Percentiles rank a stretch among this genome's conserved stretches.
Evolutionary conservation across 2,329 filamentous ascomycete species (phyloP).

Genomic region (Fusarium ramigenum): DNA sequence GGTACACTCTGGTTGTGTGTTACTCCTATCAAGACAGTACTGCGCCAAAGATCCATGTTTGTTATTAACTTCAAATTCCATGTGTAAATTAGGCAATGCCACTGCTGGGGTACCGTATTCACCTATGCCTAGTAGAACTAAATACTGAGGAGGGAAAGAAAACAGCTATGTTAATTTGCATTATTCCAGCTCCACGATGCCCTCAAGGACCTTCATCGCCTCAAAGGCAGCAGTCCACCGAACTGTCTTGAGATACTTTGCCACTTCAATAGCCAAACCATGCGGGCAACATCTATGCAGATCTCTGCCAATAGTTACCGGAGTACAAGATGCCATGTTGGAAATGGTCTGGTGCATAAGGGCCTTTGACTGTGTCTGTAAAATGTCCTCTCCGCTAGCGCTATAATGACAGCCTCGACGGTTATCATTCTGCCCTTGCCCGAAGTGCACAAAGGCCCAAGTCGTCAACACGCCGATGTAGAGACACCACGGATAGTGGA

Average conservation of each 20-base stretch:
- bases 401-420: neutral
- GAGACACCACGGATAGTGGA: neutral
- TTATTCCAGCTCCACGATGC: neutral
- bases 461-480: neutral
- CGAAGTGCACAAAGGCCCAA: neutral
- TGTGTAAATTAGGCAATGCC: too few species aligned
- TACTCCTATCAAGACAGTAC: rapidly evolving
- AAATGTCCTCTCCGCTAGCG: rapidly evolving
- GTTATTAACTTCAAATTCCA: neutral
- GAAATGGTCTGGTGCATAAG: neutral
- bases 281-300: neutral
- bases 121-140: too few species aligned
- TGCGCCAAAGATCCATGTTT: neutral
- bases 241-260: neutral
- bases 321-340: neutral
- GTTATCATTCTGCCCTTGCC: rapidly evolving
- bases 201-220: neutral
- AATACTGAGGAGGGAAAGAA: too few species aligned
- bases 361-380: neutral
- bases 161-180: too few species aligned
- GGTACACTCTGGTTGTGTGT: too few species aligned
- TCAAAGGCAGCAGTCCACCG: neutral
- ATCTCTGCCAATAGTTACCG: neutral
- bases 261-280: neutral
- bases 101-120: too few species aligned